These are phyloP conservation scores for Phytophthora kernoviae DNA, from an alignment of 352 stramenopile species.

Conservation along the genomic window DNA sequence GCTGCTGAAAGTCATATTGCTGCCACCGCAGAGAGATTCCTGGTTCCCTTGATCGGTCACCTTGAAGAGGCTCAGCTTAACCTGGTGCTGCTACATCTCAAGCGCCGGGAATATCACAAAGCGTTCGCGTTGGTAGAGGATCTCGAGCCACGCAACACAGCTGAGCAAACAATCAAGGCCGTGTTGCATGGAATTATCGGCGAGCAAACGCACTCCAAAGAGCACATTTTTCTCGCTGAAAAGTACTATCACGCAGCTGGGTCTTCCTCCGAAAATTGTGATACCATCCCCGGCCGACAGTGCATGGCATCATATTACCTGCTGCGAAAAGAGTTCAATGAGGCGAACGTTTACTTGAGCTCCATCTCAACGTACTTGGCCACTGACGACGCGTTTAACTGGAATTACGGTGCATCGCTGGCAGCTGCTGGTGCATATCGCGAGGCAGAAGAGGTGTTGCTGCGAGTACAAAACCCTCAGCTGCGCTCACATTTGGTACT, in stretches of 20 bases:
- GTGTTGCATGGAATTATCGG: conserved; percentile 68
- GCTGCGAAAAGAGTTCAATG: conserved; percentile 64
- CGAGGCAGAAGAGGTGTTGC: conserved; percentile 62
- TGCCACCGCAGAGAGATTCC: conserved; percentile 16
- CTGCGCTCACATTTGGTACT: conserved; percentile 43
- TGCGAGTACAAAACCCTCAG: conserved; percentile 43
- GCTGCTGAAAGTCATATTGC: conserved; percentile 10
- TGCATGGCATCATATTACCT: conserved; percentile 77
- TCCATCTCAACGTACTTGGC: conserved; percentile 65
- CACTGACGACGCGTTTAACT: conserved; percentile 73
- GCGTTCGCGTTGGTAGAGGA: conserved; percentile 69
- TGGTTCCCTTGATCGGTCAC: conserved; percentile 41
- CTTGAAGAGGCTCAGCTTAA: conserved; percentile 65
- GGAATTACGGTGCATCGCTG: conserved; percentile 75
- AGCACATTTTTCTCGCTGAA: conserved; percentile 76
- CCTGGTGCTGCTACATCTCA: conserved; percentile 56
- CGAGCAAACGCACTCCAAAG: conserved; percentile 59
- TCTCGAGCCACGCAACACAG: conserved; percentile 43
- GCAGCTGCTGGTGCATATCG: conserved; percentile 47
- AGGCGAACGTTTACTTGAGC: conserved; percentile 72
- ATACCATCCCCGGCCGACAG: conserved; percentile 75
- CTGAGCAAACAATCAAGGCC: conserved; percentile 59
- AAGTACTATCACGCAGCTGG: conserved; percentile 71
- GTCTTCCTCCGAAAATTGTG: conserved; percentile 43
- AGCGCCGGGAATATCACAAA: conserved; percentile 47